Evolutionary conservation across 495 filamentous ascomycete species (phyloP).

Genomic region (Rhizodiscina lignyota): DNA sequence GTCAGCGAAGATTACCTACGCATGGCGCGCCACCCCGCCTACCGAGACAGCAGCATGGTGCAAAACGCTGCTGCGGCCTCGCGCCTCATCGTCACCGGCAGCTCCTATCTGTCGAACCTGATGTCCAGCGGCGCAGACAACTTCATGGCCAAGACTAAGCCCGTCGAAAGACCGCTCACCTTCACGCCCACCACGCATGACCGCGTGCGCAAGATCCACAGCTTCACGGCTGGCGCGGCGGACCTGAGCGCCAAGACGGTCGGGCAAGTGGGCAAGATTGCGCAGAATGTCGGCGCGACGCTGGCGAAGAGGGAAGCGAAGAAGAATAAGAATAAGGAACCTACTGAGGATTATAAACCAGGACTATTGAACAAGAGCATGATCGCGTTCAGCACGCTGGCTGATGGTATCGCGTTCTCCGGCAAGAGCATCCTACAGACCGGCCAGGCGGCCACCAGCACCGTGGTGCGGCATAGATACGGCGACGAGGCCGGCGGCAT

Average conservation of each 20-base stretch:
- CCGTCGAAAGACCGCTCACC: slow-evolving; percentile 59
- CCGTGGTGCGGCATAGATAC: slow-evolving; percentile 69
- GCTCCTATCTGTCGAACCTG: slow-evolving; percentile 57
- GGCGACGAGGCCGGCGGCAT: slow-evolving; percentile 68
- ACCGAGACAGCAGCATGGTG: slow-evolving; percentile 71
- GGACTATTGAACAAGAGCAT: slow-evolving; percentile 86
- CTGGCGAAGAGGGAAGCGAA: slow-evolving; percentile 46
- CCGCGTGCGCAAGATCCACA: slow-evolving; percentile 72
- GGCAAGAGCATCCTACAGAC: slow-evolving; percentile 58
- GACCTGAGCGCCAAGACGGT: slow-evolving; percentile 71
- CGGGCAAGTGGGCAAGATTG: slow-evolving; percentile 59
- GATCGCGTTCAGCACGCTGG: slow-evolving; percentile 91
- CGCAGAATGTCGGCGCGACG: slow-evolving; percentile 74
- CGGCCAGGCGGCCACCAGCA: slow-evolving; percentile 57
- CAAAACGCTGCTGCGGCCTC: slow-evolving; percentile 82
- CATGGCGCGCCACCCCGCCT: slow-evolving; percentile 73
- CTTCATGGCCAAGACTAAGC: slow-evolving; percentile 65
- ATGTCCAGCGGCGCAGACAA: slow-evolving; percentile 59
- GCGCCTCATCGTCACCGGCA: slow-evolving; percentile 78
- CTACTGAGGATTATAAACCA: slow-evolving; percentile 57
- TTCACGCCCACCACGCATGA: slow-evolving; percentile 77
- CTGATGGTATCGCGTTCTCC: slow-evolving; percentile 80
- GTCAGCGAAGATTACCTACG: slow-evolving; percentile 65
- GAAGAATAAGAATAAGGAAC: slow-evolving; percentile 37
- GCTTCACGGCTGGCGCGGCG: slow-evolving; percentile 58